Percentiles rank a stretch among this genome's conserved stretches.
phyloP scores from a whole-genome alignment of 2,329 filamentous ascomycete genomes.

The Alternaria arborescens region DNA sequence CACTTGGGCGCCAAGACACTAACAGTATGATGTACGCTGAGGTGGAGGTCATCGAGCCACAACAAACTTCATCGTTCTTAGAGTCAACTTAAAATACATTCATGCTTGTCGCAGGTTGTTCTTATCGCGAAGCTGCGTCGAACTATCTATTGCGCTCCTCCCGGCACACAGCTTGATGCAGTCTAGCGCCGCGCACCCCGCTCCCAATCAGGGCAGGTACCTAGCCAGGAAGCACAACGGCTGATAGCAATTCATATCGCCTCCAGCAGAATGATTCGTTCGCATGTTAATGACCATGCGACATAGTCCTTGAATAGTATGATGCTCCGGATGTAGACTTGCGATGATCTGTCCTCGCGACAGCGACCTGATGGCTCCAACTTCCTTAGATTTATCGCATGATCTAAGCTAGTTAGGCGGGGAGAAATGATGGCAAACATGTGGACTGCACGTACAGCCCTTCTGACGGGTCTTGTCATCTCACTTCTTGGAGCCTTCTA shows the following conservation, averaged over 20 bases:
- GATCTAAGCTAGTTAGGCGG: background rate
- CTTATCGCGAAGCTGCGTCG: background rate
- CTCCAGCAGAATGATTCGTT: constrained; percentile 9
- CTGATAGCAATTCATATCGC: background rate
- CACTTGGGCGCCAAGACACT: background rate
- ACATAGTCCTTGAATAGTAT: background rate
- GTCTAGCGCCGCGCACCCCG: constrained; percentile 9
- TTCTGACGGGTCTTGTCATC: constrained; percentile 36
- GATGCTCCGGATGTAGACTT: background rate
- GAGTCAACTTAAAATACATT: background rate
- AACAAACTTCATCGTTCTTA: background rate
- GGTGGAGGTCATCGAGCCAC: background rate
- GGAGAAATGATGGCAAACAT: constrained; percentile 27
- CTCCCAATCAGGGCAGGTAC: constrained; percentile 7
- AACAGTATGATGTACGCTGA: background rate
- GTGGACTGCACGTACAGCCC: constrained; percentile 39
- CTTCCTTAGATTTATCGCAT: background rate
- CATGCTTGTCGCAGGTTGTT: background rate
- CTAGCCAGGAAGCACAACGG: constrained; percentile 2
- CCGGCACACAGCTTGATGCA: background rate
- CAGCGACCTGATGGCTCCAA: background rate
- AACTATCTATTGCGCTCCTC: background rate
- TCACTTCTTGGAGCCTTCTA: constrained; percentile 43
- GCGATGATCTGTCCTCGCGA: background rate
- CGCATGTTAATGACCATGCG: background rate